Evolutionary conservation across 2,329 filamentous ascomycete genomes (phyloP).

Genomic region (Arthrinium phaeospermum): DNA sequence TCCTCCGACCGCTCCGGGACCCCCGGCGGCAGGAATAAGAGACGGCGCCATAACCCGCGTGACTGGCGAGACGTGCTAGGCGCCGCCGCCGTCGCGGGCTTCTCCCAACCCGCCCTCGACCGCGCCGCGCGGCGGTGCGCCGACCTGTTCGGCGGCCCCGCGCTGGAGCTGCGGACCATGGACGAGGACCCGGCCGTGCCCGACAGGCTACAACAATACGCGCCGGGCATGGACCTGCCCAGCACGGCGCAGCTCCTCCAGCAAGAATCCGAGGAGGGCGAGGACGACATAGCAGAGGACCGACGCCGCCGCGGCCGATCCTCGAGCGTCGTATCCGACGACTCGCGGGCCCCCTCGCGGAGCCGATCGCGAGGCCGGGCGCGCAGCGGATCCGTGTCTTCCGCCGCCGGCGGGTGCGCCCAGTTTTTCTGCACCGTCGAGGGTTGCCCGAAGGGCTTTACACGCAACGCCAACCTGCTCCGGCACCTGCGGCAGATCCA

Average conservation of each 20-base stretch:
- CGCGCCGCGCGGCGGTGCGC: slow-evolving; percentile 77
- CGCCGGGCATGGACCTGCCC: slow-evolving; percentile 34
- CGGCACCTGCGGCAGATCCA: slow-evolving; percentile 55
- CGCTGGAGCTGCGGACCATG: slow-evolving; percentile 68
- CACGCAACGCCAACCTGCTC: slow-evolving; percentile 40
- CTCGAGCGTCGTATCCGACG: slow-evolving; percentile 22
- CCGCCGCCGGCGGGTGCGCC: slow-evolving; percentile 26
- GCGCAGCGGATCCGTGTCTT: slow-evolving; percentile 30
- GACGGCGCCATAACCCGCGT: slow-evolving; percentile 47
- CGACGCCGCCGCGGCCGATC: slow-evolving; percentile 20
- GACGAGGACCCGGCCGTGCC: slow-evolving; percentile 17
- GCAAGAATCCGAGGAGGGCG: slow-evolving; percentile 25
- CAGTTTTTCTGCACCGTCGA: slow-evolving; percentile 44
- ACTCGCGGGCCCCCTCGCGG: slow-evolving; percentile 21
- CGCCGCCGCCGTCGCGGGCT: slow-evolving; percentile 76
- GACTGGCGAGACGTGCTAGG: slow-evolving; percentile 90
- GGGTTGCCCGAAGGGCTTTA: slow-evolving; percentile 47
- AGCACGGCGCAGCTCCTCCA: not conserved
- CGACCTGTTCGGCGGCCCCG: slow-evolving; percentile 72
- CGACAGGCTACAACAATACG: slow-evolving; percentile 33
- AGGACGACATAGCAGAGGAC: slow-evolving; percentile 17
- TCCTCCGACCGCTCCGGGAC: not conserved
- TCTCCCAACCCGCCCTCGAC: slow-evolving; percentile 67
- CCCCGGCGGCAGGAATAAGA: slow-evolving; percentile 20
- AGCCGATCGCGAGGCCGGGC: slow-evolving; percentile 14